These are phyloP conservation scores for Penicillium expansum DNA, from an alignment of 2,329 filamentous ascomycete species.

Conservation along the genomic window DNA sequence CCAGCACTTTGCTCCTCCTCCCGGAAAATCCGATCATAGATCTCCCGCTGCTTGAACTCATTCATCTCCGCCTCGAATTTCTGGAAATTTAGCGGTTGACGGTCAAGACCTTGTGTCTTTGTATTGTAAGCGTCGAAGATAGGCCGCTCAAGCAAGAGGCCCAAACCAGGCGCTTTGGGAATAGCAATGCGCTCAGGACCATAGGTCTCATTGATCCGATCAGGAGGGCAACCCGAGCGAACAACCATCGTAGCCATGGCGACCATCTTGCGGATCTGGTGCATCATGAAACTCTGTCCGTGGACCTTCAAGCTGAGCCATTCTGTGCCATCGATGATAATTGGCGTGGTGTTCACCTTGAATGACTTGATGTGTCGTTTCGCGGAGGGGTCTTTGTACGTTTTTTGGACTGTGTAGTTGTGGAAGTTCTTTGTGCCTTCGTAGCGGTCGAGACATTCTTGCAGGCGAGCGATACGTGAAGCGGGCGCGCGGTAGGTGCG, in stretches of 20 bases:
- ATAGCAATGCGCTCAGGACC: constrained; percentile 72
- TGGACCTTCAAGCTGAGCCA: constrained; percentile 96
- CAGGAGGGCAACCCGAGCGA: constrained; percentile 73
- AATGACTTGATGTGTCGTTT: constrained; percentile 94
- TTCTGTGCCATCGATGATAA: constrained; percentile 86
- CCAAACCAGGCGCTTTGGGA: constrained; percentile 88
- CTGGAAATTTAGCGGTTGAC: constrained; percentile 72
- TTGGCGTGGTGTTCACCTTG: constrained; percentile 68
- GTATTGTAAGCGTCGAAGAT: constrained; percentile 89
- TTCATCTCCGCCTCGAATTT: constrained; percentile 75
- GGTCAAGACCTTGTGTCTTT: constrained; percentile 62
- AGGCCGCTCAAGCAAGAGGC: constrained; percentile 82
- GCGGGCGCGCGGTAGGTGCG: constrained; percentile 77
- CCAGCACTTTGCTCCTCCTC: constrained; percentile 84
- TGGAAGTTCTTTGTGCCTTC: constrained; percentile 87
- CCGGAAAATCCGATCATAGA: constrained; percentile 87
- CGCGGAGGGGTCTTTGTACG: constrained; percentile 73
- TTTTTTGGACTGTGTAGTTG: constrained; percentile 96
- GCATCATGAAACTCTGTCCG: constrained; percentile 99
- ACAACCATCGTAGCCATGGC: constrained; percentile 83
- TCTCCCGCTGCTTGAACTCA: constrained; percentile 86
- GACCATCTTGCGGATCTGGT: constrained; percentile 99
- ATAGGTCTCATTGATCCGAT: constrained; percentile 73
- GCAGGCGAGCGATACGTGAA: constrained; percentile 69
- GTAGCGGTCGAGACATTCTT: constrained; percentile 71